A percentile compares a stretch with the other conserved stretches of the same genome.
These are phyloP conservation scores for Friedmanniomyces simplex DNA, from an alignment of 495 filamentous ascomycete species.

Conservation along the genomic window DNA sequence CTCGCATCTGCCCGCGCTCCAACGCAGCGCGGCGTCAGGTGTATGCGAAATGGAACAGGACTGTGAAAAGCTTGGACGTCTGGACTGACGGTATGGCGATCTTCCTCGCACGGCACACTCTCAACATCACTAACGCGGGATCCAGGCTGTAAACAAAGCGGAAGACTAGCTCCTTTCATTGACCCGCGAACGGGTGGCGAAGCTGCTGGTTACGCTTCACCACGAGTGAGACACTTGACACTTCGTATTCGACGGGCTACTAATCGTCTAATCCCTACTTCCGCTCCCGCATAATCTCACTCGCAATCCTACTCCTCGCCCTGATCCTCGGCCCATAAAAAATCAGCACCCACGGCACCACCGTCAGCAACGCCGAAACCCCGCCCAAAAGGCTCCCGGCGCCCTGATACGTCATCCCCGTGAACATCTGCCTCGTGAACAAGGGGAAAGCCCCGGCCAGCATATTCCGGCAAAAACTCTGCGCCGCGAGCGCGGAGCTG, in stretches of 20 bases:
- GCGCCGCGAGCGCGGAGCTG: conserved; percentile 77
- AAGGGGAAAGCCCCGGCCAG: conserved; percentile 77
- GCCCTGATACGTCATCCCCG: conserved; percentile 56
- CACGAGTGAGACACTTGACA: no score
- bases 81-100: no score
- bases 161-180: no score
- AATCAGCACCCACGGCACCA: conserved; percentile 79
- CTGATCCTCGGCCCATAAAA: conserved; percentile 72
- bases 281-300: conserved; percentile 24
- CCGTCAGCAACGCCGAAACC: conserved; percentile 56
- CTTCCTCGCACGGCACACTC: no score
- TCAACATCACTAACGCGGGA: no score
- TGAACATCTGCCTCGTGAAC: conserved; percentile 61
- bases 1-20: no score
- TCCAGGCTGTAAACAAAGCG: no score
- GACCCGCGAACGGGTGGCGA: no score
- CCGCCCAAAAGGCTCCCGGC: conserved; percentile 69
- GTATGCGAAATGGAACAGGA: no score
- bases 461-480: conserved; percentile 75
- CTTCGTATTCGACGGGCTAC: background rate
- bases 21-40: no score
- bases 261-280: background rate
- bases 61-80: no score
- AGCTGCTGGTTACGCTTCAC: no score
- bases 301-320: conserved; percentile 65